Evolutionary conservation across 2,329 filamentous ascomycete species (phyloP).

Genomic region (Curvularia spicifera): DNA sequence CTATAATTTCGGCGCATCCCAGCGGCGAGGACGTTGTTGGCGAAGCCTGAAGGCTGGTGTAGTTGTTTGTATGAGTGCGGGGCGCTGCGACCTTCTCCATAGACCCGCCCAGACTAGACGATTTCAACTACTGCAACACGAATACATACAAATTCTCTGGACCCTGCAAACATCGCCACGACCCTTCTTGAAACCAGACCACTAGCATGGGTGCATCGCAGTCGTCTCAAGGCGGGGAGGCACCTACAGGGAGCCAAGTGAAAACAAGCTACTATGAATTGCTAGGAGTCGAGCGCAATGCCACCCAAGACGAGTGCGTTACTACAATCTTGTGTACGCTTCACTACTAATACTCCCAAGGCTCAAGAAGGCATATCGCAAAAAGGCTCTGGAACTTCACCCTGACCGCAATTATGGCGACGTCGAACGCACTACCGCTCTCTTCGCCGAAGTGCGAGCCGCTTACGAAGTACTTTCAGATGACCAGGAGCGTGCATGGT

Average conservation of each 20-base stretch:
- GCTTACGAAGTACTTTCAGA: conserved; percentile 97
- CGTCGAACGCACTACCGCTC: conserved; percentile 78
- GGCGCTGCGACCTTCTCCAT: background rate
- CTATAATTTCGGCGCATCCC: conserved; percentile 4
- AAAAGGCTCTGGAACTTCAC: conserved; percentile 89
- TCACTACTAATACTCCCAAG: conserved; percentile 52
- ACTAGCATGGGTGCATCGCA: conserved; percentile 56
- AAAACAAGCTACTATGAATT: conserved; percentile 89
- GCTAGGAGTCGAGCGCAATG: conserved; percentile 73
- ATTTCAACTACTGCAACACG: conserved; percentile 6
- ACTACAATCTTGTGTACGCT: background rate
- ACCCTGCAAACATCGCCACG: conserved; percentile 20
- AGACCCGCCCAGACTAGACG: conserved; percentile 8
- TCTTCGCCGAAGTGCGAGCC: conserved; percentile 89
- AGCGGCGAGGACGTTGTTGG: background rate
- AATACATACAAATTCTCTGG: conserved; percentile 13
- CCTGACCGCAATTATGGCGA: conserved; percentile 93
- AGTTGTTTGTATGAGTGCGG: background rate
- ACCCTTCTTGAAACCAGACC: conserved; percentile 4
- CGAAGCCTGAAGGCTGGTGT: background rate
- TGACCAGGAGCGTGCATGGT: conserved; percentile 95
- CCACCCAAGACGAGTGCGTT: conserved; percentile 79
- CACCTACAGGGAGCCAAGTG: conserved; percentile 38
- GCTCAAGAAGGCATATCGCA: conserved; percentile 91
- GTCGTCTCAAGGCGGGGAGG: conserved; percentile 46